phyloP scores from a whole-genome alignment of 345 rosid species.

The Euphorbia lathyris region DNA sequence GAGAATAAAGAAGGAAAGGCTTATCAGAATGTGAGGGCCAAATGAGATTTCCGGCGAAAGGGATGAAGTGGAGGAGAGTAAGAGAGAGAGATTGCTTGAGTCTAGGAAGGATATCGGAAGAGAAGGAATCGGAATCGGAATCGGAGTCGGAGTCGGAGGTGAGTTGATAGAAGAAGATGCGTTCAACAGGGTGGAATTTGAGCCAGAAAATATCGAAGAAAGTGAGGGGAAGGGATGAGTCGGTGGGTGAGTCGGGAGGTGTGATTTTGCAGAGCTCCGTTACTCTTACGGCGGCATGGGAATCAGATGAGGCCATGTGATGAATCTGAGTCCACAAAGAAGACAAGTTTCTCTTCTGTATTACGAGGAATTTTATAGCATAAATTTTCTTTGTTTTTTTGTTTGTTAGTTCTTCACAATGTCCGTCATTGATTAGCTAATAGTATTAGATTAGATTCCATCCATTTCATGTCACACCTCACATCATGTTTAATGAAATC shows the following conservation, averaged over 20 bases:
- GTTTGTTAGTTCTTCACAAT: no score
- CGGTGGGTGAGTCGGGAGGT: neutral
- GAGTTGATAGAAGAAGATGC: constrained; percentile 1
- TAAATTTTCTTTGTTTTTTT: no score
- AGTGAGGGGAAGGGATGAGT: neutral
- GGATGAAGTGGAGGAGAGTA: constrained; percentile 15
- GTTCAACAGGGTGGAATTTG: constrained; percentile 4
- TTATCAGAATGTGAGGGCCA: constrained; percentile 8
- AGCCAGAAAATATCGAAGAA: constrained; percentile 1
- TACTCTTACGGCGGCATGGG: neutral
- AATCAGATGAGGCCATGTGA: neutral
- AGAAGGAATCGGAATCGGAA: neutral
- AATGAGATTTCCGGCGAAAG: constrained; percentile 14
- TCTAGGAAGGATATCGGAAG: neutral
- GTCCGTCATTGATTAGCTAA: no score
- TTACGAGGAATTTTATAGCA: no score
- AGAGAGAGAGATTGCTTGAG: constrained; percentile 16
- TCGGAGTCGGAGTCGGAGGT: neutral
- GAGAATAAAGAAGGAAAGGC: constrained; percentile 15
- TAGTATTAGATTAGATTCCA: no score
- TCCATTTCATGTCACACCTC: no score
- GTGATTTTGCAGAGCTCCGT: neutral
- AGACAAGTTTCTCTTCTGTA: no score
- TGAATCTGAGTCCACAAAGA: no score
- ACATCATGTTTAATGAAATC: no score